Conservation (phyloP, 2,329 filamentous ascomycete genomes). For the Diaporthe citriasiana region DNA sequence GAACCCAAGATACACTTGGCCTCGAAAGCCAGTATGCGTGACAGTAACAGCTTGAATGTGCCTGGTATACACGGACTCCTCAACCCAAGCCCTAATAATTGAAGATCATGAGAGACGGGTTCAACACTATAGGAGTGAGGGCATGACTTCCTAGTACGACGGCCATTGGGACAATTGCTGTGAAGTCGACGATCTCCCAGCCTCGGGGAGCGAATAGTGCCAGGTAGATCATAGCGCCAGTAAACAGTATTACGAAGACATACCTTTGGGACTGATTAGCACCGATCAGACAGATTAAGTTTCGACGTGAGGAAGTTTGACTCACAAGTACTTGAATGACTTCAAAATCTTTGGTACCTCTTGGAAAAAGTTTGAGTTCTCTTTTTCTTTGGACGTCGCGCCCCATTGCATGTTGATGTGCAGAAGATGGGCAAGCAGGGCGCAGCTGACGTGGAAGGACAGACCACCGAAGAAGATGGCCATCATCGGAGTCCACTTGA, state of each 20-base stretch:
- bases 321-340: slow-evolving; percentile 66
- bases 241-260: slow-evolving; percentile 47
- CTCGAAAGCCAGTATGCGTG: neutral
- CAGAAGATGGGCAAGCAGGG: slow-evolving; percentile 58
- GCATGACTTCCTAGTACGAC: slow-evolving; percentile 68
- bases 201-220: slow-evolving; percentile 60
- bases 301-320: slow-evolving; percentile 55
- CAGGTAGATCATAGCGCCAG: slow-evolving; percentile 62
- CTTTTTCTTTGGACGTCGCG: slow-evolving; percentile 70
- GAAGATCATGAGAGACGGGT: slow-evolving; percentile 73
- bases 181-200: slow-evolving; percentile 70
- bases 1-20: neutral
- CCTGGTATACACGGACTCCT: neutral
- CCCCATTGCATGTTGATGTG: slow-evolving; percentile 62
- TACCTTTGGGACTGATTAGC: slow-evolving; percentile 24
- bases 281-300: neutral
- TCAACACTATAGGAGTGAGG: slow-evolving; percentile 69
- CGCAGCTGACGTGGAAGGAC: slow-evolving; percentile 56
- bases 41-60: neutral
- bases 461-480: slow-evolving; percentile 59
- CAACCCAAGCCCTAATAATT: slow-evolving; percentile 59
- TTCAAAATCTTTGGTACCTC: slow-evolving; percentile 68
- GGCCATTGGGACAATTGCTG: slow-evolving; percentile 70
- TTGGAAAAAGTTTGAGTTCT: slow-evolving; percentile 68
- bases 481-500: slow-evolving; percentile 73